Percentiles rank a stretch among this genome's conserved stretches.
These are phyloP conservation scores for Mycena pura DNA, from an alignment of 768 basidiomycete genomes.

Conservation along the genomic window DNA sequence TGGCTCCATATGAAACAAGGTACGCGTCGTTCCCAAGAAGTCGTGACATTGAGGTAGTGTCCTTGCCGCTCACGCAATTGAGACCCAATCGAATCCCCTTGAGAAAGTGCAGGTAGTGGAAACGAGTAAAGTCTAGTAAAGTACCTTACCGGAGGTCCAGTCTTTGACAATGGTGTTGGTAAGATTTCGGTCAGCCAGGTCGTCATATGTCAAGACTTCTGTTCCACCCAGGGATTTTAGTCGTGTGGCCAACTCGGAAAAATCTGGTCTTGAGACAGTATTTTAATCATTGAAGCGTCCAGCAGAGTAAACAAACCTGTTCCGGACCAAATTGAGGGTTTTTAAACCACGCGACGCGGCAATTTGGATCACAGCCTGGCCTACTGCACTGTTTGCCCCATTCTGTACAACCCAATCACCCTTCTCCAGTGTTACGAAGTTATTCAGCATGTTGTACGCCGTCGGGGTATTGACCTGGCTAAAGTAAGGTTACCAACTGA, in stretches of 20 bases:
- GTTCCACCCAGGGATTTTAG: slow-evolving; percentile 73
- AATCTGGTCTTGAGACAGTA: slow-evolving; percentile 55
- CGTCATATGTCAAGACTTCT: slow-evolving; percentile 80
- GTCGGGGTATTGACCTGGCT: slow-evolving; percentile 81
- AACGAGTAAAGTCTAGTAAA: background rate
- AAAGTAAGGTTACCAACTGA: background rate
- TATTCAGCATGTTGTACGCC: slow-evolving; percentile 81
- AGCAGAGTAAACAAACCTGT: slow-evolving; percentile 50
- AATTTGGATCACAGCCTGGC: slow-evolving; percentile 87
- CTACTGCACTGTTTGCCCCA: slow-evolving; percentile 85
- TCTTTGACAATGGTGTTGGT: slow-evolving; percentile 57
- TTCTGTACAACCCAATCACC: slow-evolving; percentile 90
- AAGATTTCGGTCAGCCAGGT: slow-evolving; percentile 64
- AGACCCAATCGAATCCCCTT: slow-evolving; percentile 55
- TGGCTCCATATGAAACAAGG: slow-evolving; percentile 88
- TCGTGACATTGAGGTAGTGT: slow-evolving; percentile 72
- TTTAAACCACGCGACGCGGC: slow-evolving; percentile 73
- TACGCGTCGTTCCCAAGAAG: slow-evolving; percentile 72
- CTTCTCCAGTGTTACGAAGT: slow-evolving; percentile 65
- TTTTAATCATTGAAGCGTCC: background rate
- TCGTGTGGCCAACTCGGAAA: slow-evolving; percentile 54
- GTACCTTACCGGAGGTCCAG: slow-evolving; percentile 70
- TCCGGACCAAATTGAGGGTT: slow-evolving; percentile 83
- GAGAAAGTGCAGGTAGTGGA: slow-evolving; percentile 26
- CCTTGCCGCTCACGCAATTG: slow-evolving; percentile 67